phyloP scores from a whole-genome alignment of 352 stramenopile genomes.

The Pythium sukuiense region DNA sequence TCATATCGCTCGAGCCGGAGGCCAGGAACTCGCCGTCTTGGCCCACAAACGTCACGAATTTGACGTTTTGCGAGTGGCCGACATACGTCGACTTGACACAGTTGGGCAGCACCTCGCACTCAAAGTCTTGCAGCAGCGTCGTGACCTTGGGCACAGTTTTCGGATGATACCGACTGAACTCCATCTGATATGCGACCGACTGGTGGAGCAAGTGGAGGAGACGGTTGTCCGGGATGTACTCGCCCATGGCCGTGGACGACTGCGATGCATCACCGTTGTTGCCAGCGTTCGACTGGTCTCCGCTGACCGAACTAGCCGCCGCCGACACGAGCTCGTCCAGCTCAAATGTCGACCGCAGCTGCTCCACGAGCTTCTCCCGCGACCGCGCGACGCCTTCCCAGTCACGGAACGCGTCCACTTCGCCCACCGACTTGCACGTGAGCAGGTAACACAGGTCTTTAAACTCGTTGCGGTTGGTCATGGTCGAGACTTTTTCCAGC shows the following conservation, averaged over 20 bases:
- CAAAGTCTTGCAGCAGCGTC: slow-evolving; percentile 82
- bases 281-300: slow-evolving; percentile 23
- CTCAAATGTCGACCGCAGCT: slow-evolving; percentile 80
- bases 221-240: slow-evolving; percentile 65
- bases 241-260: background rate
- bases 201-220: slow-evolving; percentile 83
- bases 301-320: background rate
- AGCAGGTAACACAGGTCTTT: slow-evolving; percentile 89
- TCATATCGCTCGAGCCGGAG: slow-evolving; percentile 83
- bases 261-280: background rate
- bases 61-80: slow-evolving; percentile 86
- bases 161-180: slow-evolving; percentile 86
- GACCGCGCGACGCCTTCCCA: slow-evolving; percentile 82
- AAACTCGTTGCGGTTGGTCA: slow-evolving; percentile 83
- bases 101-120: slow-evolving; percentile 86
- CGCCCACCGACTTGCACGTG: slow-evolving; percentile 85
- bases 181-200: slow-evolving; percentile 88
- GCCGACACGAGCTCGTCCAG: slow-evolving; percentile 68
- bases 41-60: slow-evolving; percentile 86
- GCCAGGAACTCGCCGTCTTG: slow-evolving; percentile 82
- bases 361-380: slow-evolving; percentile 82
- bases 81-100: slow-evolving; percentile 85
- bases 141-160: slow-evolving; percentile 86
- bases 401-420: slow-evolving; percentile 82
- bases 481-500: slow-evolving; percentile 76